phyloP scores from a whole-genome alignment of 352 stramenopile species.

The Achlya hypogyna region DNA sequence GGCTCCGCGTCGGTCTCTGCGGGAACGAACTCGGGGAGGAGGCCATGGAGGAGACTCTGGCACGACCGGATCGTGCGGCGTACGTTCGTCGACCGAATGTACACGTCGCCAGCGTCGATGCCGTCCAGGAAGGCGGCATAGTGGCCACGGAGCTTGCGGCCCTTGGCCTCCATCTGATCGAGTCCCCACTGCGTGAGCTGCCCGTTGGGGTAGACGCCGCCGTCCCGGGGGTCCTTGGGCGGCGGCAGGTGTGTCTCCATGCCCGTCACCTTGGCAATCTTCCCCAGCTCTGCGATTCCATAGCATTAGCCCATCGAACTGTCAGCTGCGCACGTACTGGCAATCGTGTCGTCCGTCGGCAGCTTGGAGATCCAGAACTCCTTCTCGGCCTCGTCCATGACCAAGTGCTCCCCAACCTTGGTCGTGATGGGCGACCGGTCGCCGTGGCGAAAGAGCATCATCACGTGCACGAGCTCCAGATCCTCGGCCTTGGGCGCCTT shows the following conservation, averaged over 20 bases:
- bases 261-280: conserved; percentile 42
- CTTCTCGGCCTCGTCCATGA: conserved; percentile 39
- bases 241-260: conserved; percentile 32
- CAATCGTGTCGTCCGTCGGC: conserved; percentile 25
- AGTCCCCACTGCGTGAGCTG: conserved; percentile 65
- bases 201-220: conserved; percentile 48
- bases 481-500: conserved; percentile 3
- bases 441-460: conserved; percentile 75
- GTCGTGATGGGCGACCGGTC: conserved; percentile 69
- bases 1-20: neutral
- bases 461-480: conserved; percentile 51
- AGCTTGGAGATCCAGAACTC: conserved; percentile 64
- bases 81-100: conserved; percentile 77
- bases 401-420: conserved; percentile 36
- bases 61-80: conserved; percentile 63
- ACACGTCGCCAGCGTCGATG: conserved; percentile 35
- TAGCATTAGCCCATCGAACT: neutral
- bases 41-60: conserved; percentile 53
- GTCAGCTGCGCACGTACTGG: neutral
- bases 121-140: conserved; percentile 44
- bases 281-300: conserved; percentile 26
- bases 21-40: conserved; percentile 49
- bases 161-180: conserved; percentile 54
- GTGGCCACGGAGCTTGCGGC: conserved; percentile 30
- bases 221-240: conserved; percentile 30